These are phyloP conservation scores for Syzygium jambos DNA, from an alignment of 345 rosid species.

Conservation along the genomic window DNA sequence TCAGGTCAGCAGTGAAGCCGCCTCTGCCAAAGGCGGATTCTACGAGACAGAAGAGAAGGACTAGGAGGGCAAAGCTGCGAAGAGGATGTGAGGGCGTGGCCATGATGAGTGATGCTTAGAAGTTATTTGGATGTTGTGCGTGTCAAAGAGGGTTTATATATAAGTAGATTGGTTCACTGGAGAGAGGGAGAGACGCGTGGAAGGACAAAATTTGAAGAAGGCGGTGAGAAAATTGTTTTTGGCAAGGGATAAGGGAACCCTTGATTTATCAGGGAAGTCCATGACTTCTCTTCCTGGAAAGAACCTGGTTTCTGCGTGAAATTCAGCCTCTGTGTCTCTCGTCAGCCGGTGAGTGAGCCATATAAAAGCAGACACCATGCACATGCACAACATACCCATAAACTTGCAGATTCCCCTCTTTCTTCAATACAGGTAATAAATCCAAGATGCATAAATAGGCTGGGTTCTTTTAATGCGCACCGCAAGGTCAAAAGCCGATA, in stretches of 20 bases:
- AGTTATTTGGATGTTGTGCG: not conserved
- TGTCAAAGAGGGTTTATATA: not conserved
- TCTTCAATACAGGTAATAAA: too few relatives aligned
- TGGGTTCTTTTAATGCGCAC: too few relatives aligned
- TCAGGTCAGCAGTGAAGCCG: slow-evolving; percentile 28
- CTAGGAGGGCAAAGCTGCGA: not conserved
- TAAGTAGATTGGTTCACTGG: not conserved
- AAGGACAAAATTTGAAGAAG: not conserved
- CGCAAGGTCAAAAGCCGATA: too few relatives aligned
- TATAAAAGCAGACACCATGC: too few relatives aligned
- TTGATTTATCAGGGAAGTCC: not conserved
- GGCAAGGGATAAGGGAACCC: too few relatives aligned
- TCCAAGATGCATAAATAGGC: too few relatives aligned
- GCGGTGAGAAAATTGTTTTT: not conserved
- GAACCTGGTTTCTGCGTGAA: not conserved
- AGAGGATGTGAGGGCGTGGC: not conserved
- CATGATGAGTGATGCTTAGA: not conserved
- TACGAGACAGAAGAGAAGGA: not conserved
- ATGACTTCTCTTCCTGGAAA: not conserved
- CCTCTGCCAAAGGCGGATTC: not conserved
- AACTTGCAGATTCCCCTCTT: too few relatives aligned
- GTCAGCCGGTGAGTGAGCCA: too few relatives aligned
- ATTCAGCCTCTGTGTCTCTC: not conserved
- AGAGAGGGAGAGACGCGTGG: not conserved
- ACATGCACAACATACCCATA: too few relatives aligned